A percentile compares a stretch with the other conserved stretches of the same genome.
Evolutionary conservation across 371 early-diverging fungal species (phyloP).

Genomic region (Capniomyces stellatus): DNA sequence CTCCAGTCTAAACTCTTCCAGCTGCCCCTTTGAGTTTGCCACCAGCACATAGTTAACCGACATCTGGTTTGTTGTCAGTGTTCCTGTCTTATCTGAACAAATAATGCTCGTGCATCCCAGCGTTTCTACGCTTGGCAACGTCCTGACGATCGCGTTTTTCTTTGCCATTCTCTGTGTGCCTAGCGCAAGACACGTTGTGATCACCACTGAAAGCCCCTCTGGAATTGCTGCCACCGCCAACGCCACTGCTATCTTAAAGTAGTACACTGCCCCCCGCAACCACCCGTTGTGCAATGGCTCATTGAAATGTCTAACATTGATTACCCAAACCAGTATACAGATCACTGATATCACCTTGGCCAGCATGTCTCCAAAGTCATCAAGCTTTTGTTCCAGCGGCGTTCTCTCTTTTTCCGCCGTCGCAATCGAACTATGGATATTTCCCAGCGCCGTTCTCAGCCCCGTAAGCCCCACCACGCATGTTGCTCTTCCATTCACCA

Average conservation of each 20-base stretch:
- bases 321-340: constrained; percentile 90
- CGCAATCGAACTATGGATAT: constrained; percentile 73
- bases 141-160: constrained; percentile 89
- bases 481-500: constrained; percentile 75
- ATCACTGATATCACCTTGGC: constrained; percentile 88
- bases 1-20: constrained; percentile 46
- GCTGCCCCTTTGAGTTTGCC: constrained; percentile 14
- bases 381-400: constrained; percentile 82
- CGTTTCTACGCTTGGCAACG: constrained; percentile 85
- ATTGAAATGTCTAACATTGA: constrained; percentile 87
- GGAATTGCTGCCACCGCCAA: constrained; percentile 99
- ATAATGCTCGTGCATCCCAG: constrained; percentile 92
- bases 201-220: constrained; percentile 94
- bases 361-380: constrained; percentile 91
- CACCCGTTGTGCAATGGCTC: constrained; percentile 79
- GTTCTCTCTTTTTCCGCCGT: constrained; percentile 77
- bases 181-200: constrained; percentile 90
- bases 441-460: constrained; percentile 75
- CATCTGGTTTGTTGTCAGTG: constrained; percentile 97
- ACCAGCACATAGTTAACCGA: constrained; percentile 50
- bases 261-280: constrained; percentile 79
- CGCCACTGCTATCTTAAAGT: constrained; percentile 96
- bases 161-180: constrained; percentile 95
- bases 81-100: constrained; percentile 98
- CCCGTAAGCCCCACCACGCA: constrained; percentile 85